Evolutionary conservation across 2,329 filamentous ascomycete species (phyloP).

Genomic region (Triangularia verruculosa): DNA sequence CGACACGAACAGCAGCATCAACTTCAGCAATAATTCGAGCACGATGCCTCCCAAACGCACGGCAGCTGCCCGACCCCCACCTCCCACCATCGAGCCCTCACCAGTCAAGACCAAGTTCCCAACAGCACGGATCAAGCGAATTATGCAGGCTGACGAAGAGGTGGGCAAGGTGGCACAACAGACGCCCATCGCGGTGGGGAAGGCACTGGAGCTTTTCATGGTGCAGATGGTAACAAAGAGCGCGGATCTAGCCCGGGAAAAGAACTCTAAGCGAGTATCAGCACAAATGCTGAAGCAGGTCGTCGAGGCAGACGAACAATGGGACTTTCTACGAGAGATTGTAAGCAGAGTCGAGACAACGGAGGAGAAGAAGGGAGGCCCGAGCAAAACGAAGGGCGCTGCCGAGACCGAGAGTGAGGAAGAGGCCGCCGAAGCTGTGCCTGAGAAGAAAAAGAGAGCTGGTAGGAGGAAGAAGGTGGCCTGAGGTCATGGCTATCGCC

Average conservation of each 20-base stretch:
- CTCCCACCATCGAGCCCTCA: constrained; percentile 53
- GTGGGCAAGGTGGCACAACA: constrained; percentile 98
- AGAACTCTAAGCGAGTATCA: constrained; percentile 84
- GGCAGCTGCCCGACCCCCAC: constrained; percentile 2
- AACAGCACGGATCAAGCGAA: constrained; percentile 94
- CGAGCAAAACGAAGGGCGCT: constrained; percentile 35
- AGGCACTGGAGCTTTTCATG: constrained; percentile 97
- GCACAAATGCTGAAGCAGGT: constrained; percentile 90
- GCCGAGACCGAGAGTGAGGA: constrained; percentile 49
- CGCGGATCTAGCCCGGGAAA: constrained; percentile 76
- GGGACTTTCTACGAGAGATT: constrained; percentile 91
- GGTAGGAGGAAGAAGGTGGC: constrained; percentile 30
- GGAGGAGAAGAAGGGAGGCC: constrained; percentile 45
- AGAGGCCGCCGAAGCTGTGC: too few species aligned
- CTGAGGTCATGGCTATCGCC: constrained; percentile 5
- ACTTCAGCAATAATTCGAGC: constrained; percentile 13
- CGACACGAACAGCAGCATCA: neutral
- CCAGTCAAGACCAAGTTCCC: constrained; percentile 94
- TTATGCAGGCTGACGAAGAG: constrained; percentile 99
- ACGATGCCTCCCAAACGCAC: constrained; percentile 36
- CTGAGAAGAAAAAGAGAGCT: constrained; percentile 46
- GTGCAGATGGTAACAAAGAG: constrained; percentile 87
- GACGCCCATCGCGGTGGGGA: constrained; percentile 91
- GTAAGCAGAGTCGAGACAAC: constrained; percentile 69
- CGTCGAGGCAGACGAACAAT: constrained; percentile 82